phyloP scores from a whole-genome alignment of 176 grass and related monocot species.

The Leersia perrieri region DNA sequence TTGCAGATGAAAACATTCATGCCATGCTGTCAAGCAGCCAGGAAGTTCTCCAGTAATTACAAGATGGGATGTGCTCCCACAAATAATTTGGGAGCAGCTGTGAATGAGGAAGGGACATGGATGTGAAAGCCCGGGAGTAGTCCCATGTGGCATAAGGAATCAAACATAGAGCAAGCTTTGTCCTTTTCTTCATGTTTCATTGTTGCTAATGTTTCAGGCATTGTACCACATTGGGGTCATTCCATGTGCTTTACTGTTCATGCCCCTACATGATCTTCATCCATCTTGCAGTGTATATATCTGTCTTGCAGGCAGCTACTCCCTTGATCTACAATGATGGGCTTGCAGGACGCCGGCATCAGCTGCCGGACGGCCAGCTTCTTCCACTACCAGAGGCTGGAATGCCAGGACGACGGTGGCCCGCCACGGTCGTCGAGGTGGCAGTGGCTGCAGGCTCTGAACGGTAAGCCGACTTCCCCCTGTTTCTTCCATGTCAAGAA shows the following conservation, averaged over 20 bases:
- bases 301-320: constrained; percentile 41
- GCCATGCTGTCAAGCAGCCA: constrained; percentile 11
- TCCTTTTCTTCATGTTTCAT: constrained; percentile 48
- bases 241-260: constrained; percentile 49
- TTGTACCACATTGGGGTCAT: constrained; percentile 36
- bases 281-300: constrained; percentile 31
- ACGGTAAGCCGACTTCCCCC: constrained; percentile 18
- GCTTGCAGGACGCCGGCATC: constrained; percentile 36
- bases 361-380: constrained; percentile 5
- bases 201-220: constrained; percentile 32
- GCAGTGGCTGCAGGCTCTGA: constrained; percentile 14
- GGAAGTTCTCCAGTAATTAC: constrained; percentile 22
- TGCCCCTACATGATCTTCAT: constrained; percentile 34
- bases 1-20: constrained; percentile 20
- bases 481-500: constrained; percentile 36
- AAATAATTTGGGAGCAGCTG: neutral
- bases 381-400: constrained; percentile 49
- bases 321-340: constrained; percentile 40
- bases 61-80: constrained; percentile 7
- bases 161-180: constrained; percentile 41
- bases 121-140: constrained; percentile 43
- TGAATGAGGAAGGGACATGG: constrained; percentile 35
- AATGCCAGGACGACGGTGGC: neutral
- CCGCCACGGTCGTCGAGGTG: neutral
- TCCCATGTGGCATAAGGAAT: constrained; percentile 57